Conservation (phyloP, 2,329 filamentous ascomycete species). For the Nemania abortiva region DNA sequence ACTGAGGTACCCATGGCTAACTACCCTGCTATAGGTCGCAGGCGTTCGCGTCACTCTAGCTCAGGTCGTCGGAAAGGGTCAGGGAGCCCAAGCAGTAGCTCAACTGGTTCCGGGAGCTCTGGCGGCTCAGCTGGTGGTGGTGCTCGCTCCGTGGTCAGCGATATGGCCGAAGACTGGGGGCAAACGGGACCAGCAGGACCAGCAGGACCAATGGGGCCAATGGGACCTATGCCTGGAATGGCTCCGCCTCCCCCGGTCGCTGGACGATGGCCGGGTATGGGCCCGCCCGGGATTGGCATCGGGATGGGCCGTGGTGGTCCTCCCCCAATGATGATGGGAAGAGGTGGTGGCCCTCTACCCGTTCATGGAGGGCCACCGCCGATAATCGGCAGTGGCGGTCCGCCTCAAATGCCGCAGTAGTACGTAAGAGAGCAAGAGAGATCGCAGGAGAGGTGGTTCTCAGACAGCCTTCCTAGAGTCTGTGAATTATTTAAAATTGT, state of each 20-base stretch:
- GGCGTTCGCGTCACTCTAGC: slow-evolving; percentile 34
- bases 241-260: slow-evolving; percentile 41
- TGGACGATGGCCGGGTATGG: slow-evolving; percentile 38
- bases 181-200: slow-evolving; percentile 13
- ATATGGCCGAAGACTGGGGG: slow-evolving; percentile 37
- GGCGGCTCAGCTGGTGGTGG: slow-evolving; percentile 35
- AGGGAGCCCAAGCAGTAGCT: slow-evolving; percentile 31
- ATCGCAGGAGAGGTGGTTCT: slow-evolving; percentile 6
- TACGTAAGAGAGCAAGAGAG: background rate
- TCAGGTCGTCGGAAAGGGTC: slow-evolving; percentile 39
- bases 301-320: slow-evolving; percentile 42
- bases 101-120: slow-evolving; percentile 36
- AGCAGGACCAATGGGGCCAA: slow-evolving; percentile 15
- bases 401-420: slow-evolving; percentile 37
- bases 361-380: slow-evolving; percentile 36
- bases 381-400: slow-evolving; percentile 36
- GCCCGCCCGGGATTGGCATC: slow-evolving; percentile 37
- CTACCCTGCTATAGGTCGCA: slow-evolving; percentile 32
- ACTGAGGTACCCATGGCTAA: slow-evolving; percentile 7
- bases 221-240: slow-evolving; percentile 39
- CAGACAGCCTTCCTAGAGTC: background rate
- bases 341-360: slow-evolving; percentile 26
- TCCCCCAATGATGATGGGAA: slow-evolving; percentile 37
- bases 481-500: too few relatives aligned
- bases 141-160: slow-evolving; percentile 34